Evolutionary conservation across 495 filamentous ascomycete genomes (phyloP).

Genomic region (Hypoxylon rickii): DNA sequence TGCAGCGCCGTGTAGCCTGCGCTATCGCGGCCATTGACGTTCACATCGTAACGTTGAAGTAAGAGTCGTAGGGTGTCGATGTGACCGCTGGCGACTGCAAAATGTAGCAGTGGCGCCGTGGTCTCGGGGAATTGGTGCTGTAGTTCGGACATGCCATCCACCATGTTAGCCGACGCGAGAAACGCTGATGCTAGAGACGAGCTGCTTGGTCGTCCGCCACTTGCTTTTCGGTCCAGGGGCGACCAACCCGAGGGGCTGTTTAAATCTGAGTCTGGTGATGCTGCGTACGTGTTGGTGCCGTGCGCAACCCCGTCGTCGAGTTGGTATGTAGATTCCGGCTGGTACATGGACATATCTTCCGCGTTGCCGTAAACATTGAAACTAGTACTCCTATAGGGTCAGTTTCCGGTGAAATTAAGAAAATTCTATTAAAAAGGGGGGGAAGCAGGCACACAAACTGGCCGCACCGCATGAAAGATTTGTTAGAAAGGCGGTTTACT

Average conservation of each 20-base stretch:
- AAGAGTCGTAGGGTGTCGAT: conserved; percentile 36
- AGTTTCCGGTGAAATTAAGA: background rate
- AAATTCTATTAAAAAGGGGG: background rate
- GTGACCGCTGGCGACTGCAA: conserved; percentile 37
- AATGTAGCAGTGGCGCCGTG: conserved; percentile 40
- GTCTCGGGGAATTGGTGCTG: conserved; percentile 37
- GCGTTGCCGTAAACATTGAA: conserved; percentile 33
- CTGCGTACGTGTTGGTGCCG: conserved; percentile 33
- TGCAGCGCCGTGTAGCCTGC: conserved; percentile 39
- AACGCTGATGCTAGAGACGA: conserved; percentile 34
- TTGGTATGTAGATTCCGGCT: conserved; percentile 35
- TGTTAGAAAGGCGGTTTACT: background rate
- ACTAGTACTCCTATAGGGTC: conserved; percentile 16
- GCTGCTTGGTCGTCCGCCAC: conserved; percentile 23
- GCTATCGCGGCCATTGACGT: conserved; percentile 35
- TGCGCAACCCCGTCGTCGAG: conserved; percentile 34
- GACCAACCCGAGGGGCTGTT: conserved; percentile 35
- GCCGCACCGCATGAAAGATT: no score
- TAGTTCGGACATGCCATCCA: conserved; percentile 22
- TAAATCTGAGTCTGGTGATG: conserved; percentile 36
- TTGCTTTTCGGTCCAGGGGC: conserved; percentile 31
- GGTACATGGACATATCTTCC: conserved; percentile 35
- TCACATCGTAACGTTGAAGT: conserved; percentile 36
- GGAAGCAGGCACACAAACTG: no score
- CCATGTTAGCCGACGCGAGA: conserved; percentile 21